A percentile compares a stretch with the other conserved stretches of the same genome.
Conservation (phyloP, 441 rosid genomes). For the Bocquillonia castaneifolia region DNA sequence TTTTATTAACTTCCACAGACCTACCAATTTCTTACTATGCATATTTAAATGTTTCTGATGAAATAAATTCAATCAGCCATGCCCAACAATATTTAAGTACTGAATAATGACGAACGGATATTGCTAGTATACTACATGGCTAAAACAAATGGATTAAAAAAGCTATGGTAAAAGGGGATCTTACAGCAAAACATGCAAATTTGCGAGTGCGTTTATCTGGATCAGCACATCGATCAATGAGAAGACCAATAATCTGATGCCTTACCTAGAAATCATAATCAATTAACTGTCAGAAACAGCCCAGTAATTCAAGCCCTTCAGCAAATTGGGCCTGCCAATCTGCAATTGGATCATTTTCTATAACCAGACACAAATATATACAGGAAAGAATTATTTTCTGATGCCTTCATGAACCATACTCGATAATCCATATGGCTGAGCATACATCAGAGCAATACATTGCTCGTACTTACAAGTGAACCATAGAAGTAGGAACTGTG, state of each 20-base stretch:
- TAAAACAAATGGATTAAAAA: neutral
- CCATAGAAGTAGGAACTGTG: conserved; percentile 81
- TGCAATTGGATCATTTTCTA: neutral
- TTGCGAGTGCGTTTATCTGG: conserved; percentile 90
- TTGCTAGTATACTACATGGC: neutral
- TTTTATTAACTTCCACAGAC: neutral
- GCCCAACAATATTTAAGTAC: neutral
- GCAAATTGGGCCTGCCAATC: neutral
- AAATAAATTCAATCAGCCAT: neutral
- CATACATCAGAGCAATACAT: conserved; percentile 7
- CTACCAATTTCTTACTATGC: neutral
- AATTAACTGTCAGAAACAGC: conserved; percentile 26
- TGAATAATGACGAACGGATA: neutral
- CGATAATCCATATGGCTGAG: conserved; percentile 12
- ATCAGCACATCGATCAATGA: conserved; percentile 93
- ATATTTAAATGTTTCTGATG: neutral
- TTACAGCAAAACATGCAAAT: conserved; percentile 98
- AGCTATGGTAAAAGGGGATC: conserved; percentile 15
- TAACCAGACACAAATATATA: too few species aligned
- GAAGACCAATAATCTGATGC: conserved; percentile 58
- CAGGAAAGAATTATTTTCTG: neutral
- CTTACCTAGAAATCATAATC: conserved; percentile 48
- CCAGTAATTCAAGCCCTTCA: conserved; percentile 13
- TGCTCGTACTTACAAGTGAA: conserved; percentile 52
- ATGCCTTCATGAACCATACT: neutral